Conservation (phyloP, 2,329 filamentous ascomycete genomes). For the Cladophialophora chaetospira region DNA sequence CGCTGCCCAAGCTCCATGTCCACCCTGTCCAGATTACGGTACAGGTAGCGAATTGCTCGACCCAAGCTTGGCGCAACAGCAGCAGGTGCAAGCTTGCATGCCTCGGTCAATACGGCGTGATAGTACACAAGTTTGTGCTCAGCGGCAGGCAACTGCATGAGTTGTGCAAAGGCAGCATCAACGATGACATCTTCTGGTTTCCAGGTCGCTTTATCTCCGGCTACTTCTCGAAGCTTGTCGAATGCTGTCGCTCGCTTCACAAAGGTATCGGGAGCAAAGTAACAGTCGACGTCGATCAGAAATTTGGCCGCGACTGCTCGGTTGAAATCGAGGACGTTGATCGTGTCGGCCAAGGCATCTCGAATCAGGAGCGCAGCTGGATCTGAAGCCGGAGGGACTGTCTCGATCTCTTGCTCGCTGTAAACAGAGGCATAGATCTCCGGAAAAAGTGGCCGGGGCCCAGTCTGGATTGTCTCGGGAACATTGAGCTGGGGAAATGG, state of each 20-base stretch:
- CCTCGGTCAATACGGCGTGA: constrained; percentile 89
- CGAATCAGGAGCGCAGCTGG: constrained; percentile 82
- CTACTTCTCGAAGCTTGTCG: constrained; percentile 73
- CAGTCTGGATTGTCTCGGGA: constrained; percentile 73
- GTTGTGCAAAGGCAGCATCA: constrained; percentile 95
- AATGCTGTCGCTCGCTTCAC: constrained; percentile 91
- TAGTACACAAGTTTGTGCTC: constrained; percentile 97
- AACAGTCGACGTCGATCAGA: constrained; percentile 91
- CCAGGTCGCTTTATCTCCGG: constrained; percentile 74
- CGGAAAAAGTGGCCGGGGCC: constrained; percentile 77
- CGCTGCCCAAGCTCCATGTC: constrained; percentile 84
- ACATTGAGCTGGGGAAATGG: constrained; percentile 73
- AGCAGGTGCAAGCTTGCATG: constrained; percentile 91
- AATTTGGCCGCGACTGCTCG: constrained; percentile 83
- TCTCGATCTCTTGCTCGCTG: constrained; percentile 79
- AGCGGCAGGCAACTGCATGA: constrained; percentile 81
- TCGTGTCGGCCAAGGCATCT: constrained; percentile 85
- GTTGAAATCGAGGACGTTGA: constrained; percentile 93
- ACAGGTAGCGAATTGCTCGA: constrained; percentile 87
- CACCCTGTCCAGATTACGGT: constrained; percentile 76
- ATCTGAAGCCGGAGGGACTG: constrained; percentile 75
- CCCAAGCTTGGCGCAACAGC: constrained; percentile 95
- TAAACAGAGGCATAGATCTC: constrained; percentile 96
- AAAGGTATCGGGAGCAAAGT: constrained; percentile 86
- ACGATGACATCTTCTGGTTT: constrained; percentile 97